Evolutionary conservation across 1,139 yeast species (phyloP).

Genomic region (Yamadazyma triangularis): DNA sequence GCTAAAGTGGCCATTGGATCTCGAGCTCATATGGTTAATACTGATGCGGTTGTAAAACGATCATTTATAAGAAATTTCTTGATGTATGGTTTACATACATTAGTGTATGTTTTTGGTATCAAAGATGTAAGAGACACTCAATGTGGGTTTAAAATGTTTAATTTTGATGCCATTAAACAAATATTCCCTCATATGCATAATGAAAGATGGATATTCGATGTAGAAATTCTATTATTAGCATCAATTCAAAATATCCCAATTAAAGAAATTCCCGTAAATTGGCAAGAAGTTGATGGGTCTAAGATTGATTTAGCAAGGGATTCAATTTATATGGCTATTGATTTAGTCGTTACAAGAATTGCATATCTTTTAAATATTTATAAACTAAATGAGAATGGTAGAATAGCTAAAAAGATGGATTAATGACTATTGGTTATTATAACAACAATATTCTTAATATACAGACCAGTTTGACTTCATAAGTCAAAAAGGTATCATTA

Average conservation of each 20-base stretch:
- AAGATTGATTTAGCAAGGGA: conserved; percentile 91
- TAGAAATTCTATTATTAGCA: conserved; percentile 81
- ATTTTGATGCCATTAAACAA: conserved; percentile 53
- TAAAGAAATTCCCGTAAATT: conserved; percentile 78
- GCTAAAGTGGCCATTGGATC: conserved; percentile 74
- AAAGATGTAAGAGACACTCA: conserved; percentile 87
- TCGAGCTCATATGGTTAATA: conserved; percentile 93
- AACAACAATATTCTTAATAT: too few relatives aligned
- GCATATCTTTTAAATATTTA: conserved; percentile 87
- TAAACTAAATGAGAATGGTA: conserved; percentile 33
- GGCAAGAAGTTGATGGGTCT: conserved; percentile 97
- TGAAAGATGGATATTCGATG: conserved; percentile 98
- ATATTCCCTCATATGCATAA: conserved; percentile 94
- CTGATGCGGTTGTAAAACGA: conserved; percentile 94
- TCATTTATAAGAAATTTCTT: conserved; percentile 82
- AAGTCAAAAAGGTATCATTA: too few relatives aligned
- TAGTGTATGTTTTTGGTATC: conserved; percentile 86
- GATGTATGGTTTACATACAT: conserved; percentile 88
- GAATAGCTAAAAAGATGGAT: conserved; percentile 1
- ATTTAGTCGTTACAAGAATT: conserved; percentile 82
- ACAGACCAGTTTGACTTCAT: too few relatives aligned
- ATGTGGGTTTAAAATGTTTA: conserved; percentile 94
- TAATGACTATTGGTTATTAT: too few relatives aligned
- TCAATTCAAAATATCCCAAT: conserved; percentile 63
- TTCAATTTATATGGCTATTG: conserved; percentile 92